Evolutionary conservation across 2,329 filamentous ascomycete genomes (phyloP).

Genomic region (Harringtonia aguacate): DNA sequence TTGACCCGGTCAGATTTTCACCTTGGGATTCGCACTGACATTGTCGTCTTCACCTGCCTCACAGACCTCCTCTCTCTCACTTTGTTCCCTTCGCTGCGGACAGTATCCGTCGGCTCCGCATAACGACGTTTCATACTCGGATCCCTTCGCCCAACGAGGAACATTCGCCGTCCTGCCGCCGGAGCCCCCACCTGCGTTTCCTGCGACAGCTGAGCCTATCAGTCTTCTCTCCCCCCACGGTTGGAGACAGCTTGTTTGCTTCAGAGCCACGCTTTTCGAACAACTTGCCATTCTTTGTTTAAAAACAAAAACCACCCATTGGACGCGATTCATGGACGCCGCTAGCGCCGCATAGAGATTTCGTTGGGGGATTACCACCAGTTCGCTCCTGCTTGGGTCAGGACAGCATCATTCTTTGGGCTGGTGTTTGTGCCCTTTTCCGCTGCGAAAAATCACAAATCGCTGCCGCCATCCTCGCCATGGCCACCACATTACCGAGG

Average conservation of each 20-base stretch:
- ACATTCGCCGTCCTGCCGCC: too few species aligned
- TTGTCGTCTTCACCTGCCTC: background rate
- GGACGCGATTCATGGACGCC: constrained; percentile 6
- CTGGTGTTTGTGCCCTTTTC: background rate
- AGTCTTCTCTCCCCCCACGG: too few species aligned
- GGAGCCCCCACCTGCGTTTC: too few species aligned
- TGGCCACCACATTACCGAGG: constrained; percentile 55
- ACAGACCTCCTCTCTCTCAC: background rate
- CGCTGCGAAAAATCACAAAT: constrained; percentile 2
- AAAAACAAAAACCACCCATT: too few species aligned
- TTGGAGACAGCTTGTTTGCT: too few species aligned
- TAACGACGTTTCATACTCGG: constrained; percentile 17
- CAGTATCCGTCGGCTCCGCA: constrained; percentile 10
- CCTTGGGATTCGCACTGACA: constrained; percentile 9
- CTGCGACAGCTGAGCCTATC: too few species aligned
- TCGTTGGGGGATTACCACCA: background rate
- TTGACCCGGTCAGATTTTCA: background rate
- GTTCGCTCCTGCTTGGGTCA: too few species aligned
- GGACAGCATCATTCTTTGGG: background rate
- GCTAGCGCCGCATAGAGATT: constrained; percentile 3
- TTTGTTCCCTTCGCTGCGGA: background rate
- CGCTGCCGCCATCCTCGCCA: constrained; percentile 15
- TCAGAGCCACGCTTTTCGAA: too few species aligned
- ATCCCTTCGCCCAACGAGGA: constrained; percentile 7
- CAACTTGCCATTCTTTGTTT: too few species aligned